Conservation (phyloP, 2,329 filamentous ascomycete genomes). For the Sordariomycetes sp. region DNA sequence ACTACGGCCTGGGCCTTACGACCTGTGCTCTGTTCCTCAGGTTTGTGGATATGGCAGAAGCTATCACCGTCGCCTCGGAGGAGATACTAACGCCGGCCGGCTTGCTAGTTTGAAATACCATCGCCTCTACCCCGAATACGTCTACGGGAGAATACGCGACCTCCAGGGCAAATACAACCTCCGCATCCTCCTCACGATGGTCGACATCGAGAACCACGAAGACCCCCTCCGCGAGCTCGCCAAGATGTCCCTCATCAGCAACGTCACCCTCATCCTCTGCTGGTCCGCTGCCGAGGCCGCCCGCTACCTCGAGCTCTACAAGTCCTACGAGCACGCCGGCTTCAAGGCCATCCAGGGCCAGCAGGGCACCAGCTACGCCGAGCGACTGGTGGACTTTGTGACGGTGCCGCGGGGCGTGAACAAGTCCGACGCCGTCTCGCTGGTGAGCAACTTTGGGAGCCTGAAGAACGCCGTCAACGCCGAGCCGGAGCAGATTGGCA, state of each 20-base stretch:
- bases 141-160: slow-evolving; percentile 82
- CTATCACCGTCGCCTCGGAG: not conserved
- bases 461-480: slow-evolving; percentile 81
- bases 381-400: slow-evolving; percentile 84
- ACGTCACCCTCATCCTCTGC: slow-evolving; percentile 82
- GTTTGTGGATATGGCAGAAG: slow-evolving; percentile 15
- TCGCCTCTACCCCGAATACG: slow-evolving; percentile 92
- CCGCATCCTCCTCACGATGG: slow-evolving; percentile 78
- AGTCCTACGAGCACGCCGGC: slow-evolving; percentile 78
- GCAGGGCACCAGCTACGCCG: slow-evolving; percentile 73
- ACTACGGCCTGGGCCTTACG: slow-evolving; percentile 79
- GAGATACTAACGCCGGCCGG: not conserved
- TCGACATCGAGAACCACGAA: slow-evolving; percentile 92
- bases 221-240: slow-evolving; percentile 80
- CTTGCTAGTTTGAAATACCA: slow-evolving; percentile 77
- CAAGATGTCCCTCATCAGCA: slow-evolving; percentile 87
- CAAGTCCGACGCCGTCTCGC: slow-evolving; percentile 82
- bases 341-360: slow-evolving; percentile 77
- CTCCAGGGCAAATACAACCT: slow-evolving; percentile 80
- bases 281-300: slow-evolving; percentile 93
- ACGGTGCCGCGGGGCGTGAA: slow-evolving; percentile 85
- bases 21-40: slow-evolving; percentile 87
- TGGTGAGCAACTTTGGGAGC: slow-evolving; percentile 89
- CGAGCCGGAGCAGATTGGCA: slow-evolving; percentile 69
- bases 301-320: slow-evolving; percentile 89